Evolutionary conservation across 345 rosid genomes (phyloP).

Genomic region (Moricandia moricandioides): DNA sequence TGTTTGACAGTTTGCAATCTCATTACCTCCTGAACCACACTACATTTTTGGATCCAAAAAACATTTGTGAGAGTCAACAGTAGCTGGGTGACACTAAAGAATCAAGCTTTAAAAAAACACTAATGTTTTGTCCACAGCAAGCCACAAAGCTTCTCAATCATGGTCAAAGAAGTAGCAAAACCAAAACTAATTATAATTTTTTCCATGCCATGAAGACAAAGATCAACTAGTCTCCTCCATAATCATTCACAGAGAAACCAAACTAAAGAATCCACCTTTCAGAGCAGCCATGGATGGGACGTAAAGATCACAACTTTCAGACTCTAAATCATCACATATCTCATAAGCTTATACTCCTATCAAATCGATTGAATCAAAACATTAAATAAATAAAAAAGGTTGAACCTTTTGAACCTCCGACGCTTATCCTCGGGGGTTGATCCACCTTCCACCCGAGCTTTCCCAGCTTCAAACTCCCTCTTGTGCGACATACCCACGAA

Average conservation of each 20-base stretch:
- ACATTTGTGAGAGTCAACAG: slow-evolving; percentile 16
- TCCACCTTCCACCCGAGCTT: slow-evolving; percentile 49
- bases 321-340: neutral
- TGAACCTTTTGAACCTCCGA: slow-evolving; percentile 62
- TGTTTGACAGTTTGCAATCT: slow-evolving; percentile 65
- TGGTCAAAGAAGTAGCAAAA: neutral
- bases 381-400: neutral
- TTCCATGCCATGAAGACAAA: neutral
- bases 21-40: slow-evolving; percentile 94
- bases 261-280: neutral
- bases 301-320: slow-evolving; percentile 1
- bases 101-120: neutral
- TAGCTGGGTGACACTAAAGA: neutral
- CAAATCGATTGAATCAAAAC: neutral
- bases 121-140: neutral
- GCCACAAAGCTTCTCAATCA: neutral
- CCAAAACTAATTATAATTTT: neutral
- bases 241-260: neutral
- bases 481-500: slow-evolving; percentile 66
- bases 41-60: slow-evolving; percentile 36
- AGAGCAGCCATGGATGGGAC: no score
- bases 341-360: neutral
- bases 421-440: slow-evolving; percentile 62
- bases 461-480: slow-evolving; percentile 75
- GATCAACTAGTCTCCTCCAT: neutral